These are phyloP conservation scores for Stentor roeselii DNA, from an alignment of 73 alveolate species.

Conservation along the genomic window DNA sequence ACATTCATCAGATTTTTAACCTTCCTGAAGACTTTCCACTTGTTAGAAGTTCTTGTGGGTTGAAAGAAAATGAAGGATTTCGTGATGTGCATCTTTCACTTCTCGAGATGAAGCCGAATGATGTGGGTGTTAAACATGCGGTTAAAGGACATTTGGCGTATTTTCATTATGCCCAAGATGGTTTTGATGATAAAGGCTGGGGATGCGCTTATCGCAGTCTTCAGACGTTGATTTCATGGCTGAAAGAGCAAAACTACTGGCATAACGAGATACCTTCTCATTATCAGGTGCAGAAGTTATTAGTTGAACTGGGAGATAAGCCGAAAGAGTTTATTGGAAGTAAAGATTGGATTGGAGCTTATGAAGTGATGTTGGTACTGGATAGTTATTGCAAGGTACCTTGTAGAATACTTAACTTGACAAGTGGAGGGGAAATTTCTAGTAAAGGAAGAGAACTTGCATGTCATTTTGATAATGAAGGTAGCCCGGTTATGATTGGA, in stretches of 20 bases:
- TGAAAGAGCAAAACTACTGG: constrained; percentile 60
- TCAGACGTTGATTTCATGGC: constrained; percentile 75
- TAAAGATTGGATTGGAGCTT: constrained; percentile 92
- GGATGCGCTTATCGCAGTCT: constrained; percentile 96
- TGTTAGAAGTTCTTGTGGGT: constrained; percentile 1
- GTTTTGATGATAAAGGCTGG: constrained; percentile 94
- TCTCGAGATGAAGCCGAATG: constrained; percentile 37
- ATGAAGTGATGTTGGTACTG: constrained; percentile 81
- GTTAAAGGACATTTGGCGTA: constrained; percentile 83
- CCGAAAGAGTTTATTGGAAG: constrained; percentile 74
- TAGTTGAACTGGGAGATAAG: constrained; percentile 90
- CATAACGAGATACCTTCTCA: constrained; percentile 56
- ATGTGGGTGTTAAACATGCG: constrained; percentile 17
- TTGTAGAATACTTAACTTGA: constrained; percentile 73
- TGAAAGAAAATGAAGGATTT: constrained; percentile 35
- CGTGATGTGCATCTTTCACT: constrained; percentile 27
- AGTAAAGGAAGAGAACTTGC: constrained; percentile 74
- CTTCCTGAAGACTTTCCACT: constrained; percentile 2
- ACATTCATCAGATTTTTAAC: neutral
- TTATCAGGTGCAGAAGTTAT: constrained; percentile 73
- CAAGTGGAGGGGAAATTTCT: constrained; percentile 60
- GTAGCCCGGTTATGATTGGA: constrained; percentile 95
- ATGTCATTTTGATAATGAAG: constrained; percentile 79
- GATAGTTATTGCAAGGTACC: constrained; percentile 62
- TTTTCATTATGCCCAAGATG: constrained; percentile 93